Base-by-base conservation (phyloP, 2,329 filamentous ascomycete species). In the Aspergillus ochraceoroseus region DNA sequence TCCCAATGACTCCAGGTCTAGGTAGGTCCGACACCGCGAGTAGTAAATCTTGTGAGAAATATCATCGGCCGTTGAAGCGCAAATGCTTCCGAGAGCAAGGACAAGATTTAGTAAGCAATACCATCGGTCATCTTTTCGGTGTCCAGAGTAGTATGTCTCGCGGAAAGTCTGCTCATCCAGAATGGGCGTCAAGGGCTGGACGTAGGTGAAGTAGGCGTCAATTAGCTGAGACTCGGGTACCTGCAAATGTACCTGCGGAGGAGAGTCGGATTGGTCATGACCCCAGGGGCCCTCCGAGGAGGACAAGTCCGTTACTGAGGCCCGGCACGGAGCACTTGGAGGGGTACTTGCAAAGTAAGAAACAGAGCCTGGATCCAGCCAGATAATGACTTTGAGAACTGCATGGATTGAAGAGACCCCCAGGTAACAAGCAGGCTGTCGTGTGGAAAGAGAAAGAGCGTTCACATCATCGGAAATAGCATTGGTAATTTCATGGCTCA, bases 401-500 rank as follows among this genome's bases (percentile, higher is more conserved):
- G 83, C 83, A 55, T 84, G 83, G 55, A 87, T 83, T 4, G 83
- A 87, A 0, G 83, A 87, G 11, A 84, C 80, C 1, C 83, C 83
- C 3, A 87, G 69, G 54, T 87, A 87, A 2, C 83, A 80, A 3
- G 74, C 72, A 2, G 76, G 70, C 19, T 79, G 76, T 29, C 80
- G 75, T 42, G 83, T 76, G 4, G 74, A 56, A 43, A 75, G 65
- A 3, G 81, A 85, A 2, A 86, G 67, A 0, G 80, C 81, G 57
- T 85, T 84, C 29, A 85, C 79, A 56, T 84, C 81, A 59, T 86
- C 83, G 0, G 81, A 80, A 51, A 85, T 76, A 5, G 69, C 71
- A n/a, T 76, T 75, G 37, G 81, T 71, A 4, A 74, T 66, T 41
- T 80, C 76, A 38, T 70, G 65, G 26, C 68, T 72, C 35, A 72